Percentiles rank a stretch among this genome's conserved stretches.
These are phyloP conservation scores for Colletotrichum simmondsii DNA, from an alignment of 2,329 filamentous ascomycete species.

Conservation along the genomic window DNA sequence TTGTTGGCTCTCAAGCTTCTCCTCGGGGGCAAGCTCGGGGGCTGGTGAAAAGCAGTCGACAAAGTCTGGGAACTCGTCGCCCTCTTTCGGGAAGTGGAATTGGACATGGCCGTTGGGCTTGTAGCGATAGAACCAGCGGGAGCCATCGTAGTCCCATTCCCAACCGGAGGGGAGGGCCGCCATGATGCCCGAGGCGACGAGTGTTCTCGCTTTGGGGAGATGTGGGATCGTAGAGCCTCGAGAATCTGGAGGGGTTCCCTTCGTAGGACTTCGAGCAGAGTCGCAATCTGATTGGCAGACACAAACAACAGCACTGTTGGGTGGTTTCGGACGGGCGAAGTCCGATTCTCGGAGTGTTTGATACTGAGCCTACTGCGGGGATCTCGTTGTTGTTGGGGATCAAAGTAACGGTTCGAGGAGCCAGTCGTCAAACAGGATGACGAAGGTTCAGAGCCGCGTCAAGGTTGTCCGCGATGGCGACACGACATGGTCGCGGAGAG, in stretches of 20 bases:
- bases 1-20: constrained; percentile 62
- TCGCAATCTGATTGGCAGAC: not conserved
- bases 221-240: not conserved
- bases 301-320: not conserved
- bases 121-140: constrained; percentile 68
- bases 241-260: not conserved
- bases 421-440: not conserved
- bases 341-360: not conserved
- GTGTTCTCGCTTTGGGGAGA: not conserved
- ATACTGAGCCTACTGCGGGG: not conserved
- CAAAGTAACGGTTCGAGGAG: not conserved
- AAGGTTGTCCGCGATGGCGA: not conserved
- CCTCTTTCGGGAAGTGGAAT: constrained; percentile 66
- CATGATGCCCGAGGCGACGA: constrained; percentile 41
- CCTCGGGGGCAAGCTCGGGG: constrained; percentile 60
- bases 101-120: constrained; percentile 64
- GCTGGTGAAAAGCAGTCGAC: constrained; percentile 48
- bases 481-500: not conserved
- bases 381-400: not conserved
- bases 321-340: no score
- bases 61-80: constrained; percentile 68
- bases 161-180: constrained; percentile 62
- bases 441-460: constrained; percentile 2
- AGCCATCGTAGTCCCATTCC: constrained; percentile 68
- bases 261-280: not conserved